These are phyloP conservation scores for Russula virescens DNA, from an alignment of 768 basidiomycete genomes.

Conservation along the genomic window DNA sequence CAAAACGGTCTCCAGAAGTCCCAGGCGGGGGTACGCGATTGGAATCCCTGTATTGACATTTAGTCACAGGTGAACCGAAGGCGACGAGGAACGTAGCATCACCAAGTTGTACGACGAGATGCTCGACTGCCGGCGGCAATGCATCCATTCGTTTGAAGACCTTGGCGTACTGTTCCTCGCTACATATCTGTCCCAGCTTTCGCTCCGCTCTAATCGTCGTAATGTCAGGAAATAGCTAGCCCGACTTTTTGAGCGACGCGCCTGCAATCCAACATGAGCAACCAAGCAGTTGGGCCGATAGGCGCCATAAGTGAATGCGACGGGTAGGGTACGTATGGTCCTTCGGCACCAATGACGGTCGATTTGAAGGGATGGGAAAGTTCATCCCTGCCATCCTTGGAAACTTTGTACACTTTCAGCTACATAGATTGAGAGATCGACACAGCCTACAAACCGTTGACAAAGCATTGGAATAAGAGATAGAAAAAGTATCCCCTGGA, in stretches of 20 bases:
- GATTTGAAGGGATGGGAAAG: constrained; percentile 61
- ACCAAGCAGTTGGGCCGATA: constrained; percentile 69
- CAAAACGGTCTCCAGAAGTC: constrained; percentile 74
- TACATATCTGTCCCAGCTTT: constrained; percentile 75
- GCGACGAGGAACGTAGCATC: background rate
- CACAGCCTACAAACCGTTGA: constrained; percentile 49
- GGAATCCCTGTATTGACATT: constrained; percentile 49
- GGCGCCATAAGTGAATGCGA: constrained; percentile 80
- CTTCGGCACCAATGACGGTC: constrained; percentile 65
- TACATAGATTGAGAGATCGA: constrained; percentile 9
- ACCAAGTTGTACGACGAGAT: constrained; percentile 82
- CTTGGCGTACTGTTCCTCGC: constrained; percentile 61
- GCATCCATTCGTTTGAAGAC: constrained; percentile 57
- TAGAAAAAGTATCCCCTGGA: constrained; percentile 86
- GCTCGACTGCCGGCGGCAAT: constrained; percentile 66
- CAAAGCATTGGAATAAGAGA: constrained; percentile 90
- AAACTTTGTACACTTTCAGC: constrained; percentile 37
- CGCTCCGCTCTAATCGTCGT: constrained; percentile 69
- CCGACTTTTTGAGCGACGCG: constrained; percentile 31
- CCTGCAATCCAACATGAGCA: constrained; percentile 82
- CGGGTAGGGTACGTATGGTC: constrained; percentile 72
- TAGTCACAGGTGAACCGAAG: background rate
- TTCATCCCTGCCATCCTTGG: constrained; percentile 71
- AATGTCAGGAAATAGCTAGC: constrained; percentile 8
- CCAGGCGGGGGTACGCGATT: constrained; percentile 91